phyloP scores from a whole-genome alignment of 1,284 basidiomycete genomes.

The Entoloma clypeatum region DNA sequence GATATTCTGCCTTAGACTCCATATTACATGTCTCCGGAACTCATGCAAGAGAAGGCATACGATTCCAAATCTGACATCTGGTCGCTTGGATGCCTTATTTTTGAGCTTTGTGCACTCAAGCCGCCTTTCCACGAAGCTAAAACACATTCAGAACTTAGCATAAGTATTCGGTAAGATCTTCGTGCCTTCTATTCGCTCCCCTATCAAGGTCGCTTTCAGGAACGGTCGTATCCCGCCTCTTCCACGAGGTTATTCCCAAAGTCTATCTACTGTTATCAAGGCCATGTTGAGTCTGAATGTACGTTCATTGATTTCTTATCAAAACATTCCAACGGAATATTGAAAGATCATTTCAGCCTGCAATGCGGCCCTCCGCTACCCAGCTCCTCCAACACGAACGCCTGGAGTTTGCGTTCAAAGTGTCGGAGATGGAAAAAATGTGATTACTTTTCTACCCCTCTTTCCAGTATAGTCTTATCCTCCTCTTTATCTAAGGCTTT shows the following conservation, averaged over 20 bases:
- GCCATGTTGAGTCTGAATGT: constrained; percentile 86
- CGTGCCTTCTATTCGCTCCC: not conserved
- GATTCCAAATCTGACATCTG: constrained; percentile 98
- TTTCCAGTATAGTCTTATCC: not conserved
- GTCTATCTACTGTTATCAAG: constrained; percentile 72
- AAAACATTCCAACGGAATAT: not conserved
- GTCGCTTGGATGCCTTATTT: constrained; percentile 95
- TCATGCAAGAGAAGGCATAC: constrained; percentile 94
- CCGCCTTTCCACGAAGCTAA: constrained; percentile 91
- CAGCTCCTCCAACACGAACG: constrained; percentile 78
- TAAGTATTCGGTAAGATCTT: constrained; percentile 64
- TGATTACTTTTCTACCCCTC: constrained; percentile 32
- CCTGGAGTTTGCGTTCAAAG: constrained; percentile 66
- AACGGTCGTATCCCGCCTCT: constrained; percentile 85
- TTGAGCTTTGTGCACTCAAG: constrained; percentile 89
- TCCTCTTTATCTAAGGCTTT: constrained; percentile 40
- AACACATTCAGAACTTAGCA: constrained; percentile 81
- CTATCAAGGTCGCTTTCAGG: constrained; percentile 31
- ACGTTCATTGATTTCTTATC: constrained; percentile 25
- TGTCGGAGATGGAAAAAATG: constrained; percentile 78
- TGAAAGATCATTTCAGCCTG: constrained; percentile 50
- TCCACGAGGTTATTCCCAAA: constrained; percentile 76
- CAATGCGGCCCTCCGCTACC: constrained; percentile 76
- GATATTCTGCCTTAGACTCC: constrained; percentile 63
- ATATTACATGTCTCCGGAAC: constrained; percentile 98